Base-by-base conservation (phyloP, 805 yeast species). In the Teunomyces atbi region DNA sequence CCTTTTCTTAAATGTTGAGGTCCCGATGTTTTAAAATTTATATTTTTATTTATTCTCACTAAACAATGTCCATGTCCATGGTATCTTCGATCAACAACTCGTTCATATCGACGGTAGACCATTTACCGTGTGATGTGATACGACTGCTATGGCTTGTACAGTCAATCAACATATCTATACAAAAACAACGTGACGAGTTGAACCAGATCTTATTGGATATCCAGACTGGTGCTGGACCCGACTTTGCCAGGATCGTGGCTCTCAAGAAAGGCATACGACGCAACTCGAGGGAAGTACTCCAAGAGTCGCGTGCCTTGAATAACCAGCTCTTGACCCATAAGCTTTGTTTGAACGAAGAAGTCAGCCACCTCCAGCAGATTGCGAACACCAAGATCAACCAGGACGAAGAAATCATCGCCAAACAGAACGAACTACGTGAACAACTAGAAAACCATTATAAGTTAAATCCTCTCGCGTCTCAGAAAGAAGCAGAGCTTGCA, bases 141-240 rank as follows among this genome's bases (percentile, higher is more conserved):
- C 66, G 77, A 41, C 67, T 74, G 6, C 53, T 71, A 7, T 72
- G 77, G 77, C 53, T 71, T 13, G 61, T 72, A 3, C 77, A 72
- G 44, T 53, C 65, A 11, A 61, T 71, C 42, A 72, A 71, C 45
- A 52, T 68, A 16, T 42, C 56, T 7, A 56, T 62, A 3, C 60
- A 57, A 19, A 59, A 61, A 43, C 47, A 45, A 19, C 34, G 42
- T n/a, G 26, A 11, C 8, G 42, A 42, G 13, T 43, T 52, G 29
- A 33, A 47, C 20, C 45, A 37, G 21, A 27, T 44, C 5, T 44
- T 49, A 28, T 15, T 23, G 21, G 41, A 43, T 19, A 20, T 48
- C 18, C 52, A 48, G 19, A 27, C 21, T 16, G 41, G 41, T 11
- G 3, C 41, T 7, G 26, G 23, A 8, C 27, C 44, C 6, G 44